Evolutionary conservation across 768 basidiomycete genomes (phyloP).

Genomic region (Lepiota brunneoincarnata): DNA sequence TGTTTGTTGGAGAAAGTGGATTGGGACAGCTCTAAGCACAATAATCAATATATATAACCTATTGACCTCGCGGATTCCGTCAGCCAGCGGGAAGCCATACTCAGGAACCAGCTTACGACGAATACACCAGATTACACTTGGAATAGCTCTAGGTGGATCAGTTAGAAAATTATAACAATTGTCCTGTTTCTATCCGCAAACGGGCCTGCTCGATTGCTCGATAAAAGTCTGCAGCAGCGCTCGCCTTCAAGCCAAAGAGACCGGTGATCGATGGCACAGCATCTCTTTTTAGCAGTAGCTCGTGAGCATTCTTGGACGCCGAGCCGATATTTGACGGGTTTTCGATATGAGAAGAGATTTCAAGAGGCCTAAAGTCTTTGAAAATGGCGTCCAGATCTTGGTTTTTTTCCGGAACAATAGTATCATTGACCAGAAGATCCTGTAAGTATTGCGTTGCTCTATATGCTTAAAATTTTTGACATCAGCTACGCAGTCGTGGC

Average conservation of each 20-base stretch:
- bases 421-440: constrained; percentile 50
- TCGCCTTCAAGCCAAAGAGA: constrained; percentile 42
- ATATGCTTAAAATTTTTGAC: constrained; percentile 43
- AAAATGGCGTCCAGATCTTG: constrained; percentile 59
- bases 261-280: constrained; percentile 51
- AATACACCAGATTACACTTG: too few relatives aligned
- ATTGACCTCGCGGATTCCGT: too few relatives aligned
- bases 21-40: too few relatives aligned
- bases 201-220: constrained; percentile 65
- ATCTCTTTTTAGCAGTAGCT: constrained; percentile 47
- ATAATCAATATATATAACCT: too few relatives aligned
- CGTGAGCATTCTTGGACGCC: constrained; percentile 16
- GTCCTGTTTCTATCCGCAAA: constrained; percentile 25
- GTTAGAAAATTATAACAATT: constrained; percentile 6
- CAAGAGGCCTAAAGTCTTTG: constrained; percentile 17
- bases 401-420: constrained; percentile 56
- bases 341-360: not conserved
- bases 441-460: constrained; percentile 69
- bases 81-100: too few relatives aligned
- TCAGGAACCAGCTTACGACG: too few relatives aligned
- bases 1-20: not conserved
- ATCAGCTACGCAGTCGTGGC: not conserved
- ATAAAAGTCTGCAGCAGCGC: constrained; percentile 48
- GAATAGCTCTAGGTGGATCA: not conserved
- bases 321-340: constrained; percentile 9